Conservation (phyloP, 805 yeast genomes). For the Clavispora asparagi region DNA sequence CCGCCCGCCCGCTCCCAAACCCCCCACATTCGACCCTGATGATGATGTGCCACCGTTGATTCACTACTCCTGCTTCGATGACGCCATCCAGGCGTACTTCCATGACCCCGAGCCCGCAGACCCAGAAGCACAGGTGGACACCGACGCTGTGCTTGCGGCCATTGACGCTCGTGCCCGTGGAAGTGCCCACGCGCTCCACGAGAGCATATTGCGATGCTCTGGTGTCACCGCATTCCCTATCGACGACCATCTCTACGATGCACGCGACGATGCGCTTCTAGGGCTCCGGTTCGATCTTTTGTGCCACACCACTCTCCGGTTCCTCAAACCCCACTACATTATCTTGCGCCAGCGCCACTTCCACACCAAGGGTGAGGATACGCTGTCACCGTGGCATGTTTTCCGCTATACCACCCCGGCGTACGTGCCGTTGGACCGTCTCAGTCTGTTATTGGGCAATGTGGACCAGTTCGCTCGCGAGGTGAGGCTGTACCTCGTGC, state of each 20-base stretch:
- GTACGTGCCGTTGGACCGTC: slow-evolving; percentile 22
- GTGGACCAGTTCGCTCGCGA: slow-evolving; percentile 20
- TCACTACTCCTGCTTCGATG: slow-evolving; percentile 14
- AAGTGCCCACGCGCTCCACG: slow-evolving; percentile 23
- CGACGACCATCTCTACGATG: slow-evolving; percentile 27
- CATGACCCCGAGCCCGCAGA: background rate
- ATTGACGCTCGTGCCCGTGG: slow-evolving; percentile 9
- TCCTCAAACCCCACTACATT: slow-evolving; percentile 42
- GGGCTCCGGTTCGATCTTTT: slow-evolving; percentile 50
- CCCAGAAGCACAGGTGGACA: background rate
- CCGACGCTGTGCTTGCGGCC: slow-evolving; percentile 6
- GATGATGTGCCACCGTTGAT: slow-evolving; percentile 15
- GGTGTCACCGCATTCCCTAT: slow-evolving; percentile 51
- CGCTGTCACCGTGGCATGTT: slow-evolving; percentile 21
- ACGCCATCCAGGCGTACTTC: slow-evolving; percentile 12
- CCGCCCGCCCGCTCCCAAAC: slow-evolving; percentile 4
- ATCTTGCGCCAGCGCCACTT: slow-evolving; percentile 25
- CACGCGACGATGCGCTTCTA: slow-evolving; percentile 23
- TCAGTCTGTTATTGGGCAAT: slow-evolving; percentile 10
- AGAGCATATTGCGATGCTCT: slow-evolving; percentile 43
- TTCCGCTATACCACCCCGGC: slow-evolving; percentile 35
- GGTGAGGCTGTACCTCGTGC: slow-evolving; percentile 19
- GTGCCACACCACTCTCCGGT: slow-evolving; percentile 18
- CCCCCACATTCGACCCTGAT: slow-evolving; percentile 1
- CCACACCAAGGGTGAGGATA: background rate